A percentile compares a stretch with the other conserved stretches of the same genome.
These are phyloP conservation scores for Septoria petroselini DNA, from an alignment of 2,329 filamentous ascomycete genomes.

Conservation along the genomic window DNA sequence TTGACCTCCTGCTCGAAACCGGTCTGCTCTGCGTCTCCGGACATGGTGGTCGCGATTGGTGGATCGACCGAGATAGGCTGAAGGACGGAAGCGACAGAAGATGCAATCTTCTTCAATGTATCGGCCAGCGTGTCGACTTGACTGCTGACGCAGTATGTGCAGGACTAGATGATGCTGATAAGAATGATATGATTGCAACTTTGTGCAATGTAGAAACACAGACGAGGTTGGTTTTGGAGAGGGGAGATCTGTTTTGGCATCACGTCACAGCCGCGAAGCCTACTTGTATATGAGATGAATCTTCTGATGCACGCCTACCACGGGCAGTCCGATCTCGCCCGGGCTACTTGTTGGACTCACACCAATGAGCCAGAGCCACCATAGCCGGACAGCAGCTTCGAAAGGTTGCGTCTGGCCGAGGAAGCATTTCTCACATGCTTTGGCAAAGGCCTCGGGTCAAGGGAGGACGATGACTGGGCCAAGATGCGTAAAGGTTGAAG, in stretches of 20 bases:
- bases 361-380: constrained; percentile 14
- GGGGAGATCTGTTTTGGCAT: constrained; percentile 21
- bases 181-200: not conserved
- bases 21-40: constrained; percentile 63
- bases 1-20: constrained; percentile 79
- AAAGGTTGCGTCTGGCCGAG: constrained; percentile 10
- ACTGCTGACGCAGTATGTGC: constrained; percentile 7
- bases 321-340: constrained; percentile 22
- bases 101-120: constrained; percentile 36
- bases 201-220: constrained; percentile 8
- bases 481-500: constrained; percentile 17
- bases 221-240: constrained; percentile 18
- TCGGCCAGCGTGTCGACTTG: constrained; percentile 35
- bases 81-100: constrained; percentile 31
- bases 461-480: constrained; percentile 24
- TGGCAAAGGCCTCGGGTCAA: constrained; percentile 26
- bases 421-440: constrained; percentile 11
- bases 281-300: constrained; percentile 14
- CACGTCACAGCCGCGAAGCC: constrained; percentile 21
- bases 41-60: constrained; percentile 30
- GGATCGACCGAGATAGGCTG: constrained; percentile 31
- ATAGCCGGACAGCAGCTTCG: constrained; percentile 7
- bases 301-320: constrained; percentile 12
- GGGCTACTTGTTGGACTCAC: constrained; percentile 13
- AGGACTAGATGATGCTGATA: not conserved